Conservation (phyloP, 176 grass and related monocot genomes). For the Raddia guianensis region DNA sequence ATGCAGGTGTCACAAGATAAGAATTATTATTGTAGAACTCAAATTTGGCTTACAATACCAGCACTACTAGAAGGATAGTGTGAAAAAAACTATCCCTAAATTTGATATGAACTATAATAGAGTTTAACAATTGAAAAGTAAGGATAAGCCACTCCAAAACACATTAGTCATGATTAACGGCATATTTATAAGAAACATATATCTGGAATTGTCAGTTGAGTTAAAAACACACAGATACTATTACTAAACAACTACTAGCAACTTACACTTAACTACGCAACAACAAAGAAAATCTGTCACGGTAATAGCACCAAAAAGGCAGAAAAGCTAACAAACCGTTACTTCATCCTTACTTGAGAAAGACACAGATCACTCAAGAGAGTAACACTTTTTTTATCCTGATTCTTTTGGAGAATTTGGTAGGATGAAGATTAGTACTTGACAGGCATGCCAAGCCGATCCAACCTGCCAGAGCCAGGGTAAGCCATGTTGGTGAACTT, state of each 20-base stretch:
- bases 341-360: constrained; percentile 5
- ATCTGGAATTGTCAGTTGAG: not conserved
- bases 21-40: too few relatives aligned
- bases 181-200: not conserved
- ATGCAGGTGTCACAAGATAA: too few relatives aligned
- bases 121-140: too few relatives aligned
- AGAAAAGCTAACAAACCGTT: constrained; percentile 2
- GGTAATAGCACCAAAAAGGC: constrained; percentile 22
- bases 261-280: constrained; percentile 42
- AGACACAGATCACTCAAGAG: not conserved
- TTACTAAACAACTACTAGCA: constrained; percentile 32
- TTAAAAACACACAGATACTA: constrained; percentile 35
- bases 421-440: constrained; percentile 54
- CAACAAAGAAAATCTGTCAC: constrained; percentile 43
- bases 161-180: not conserved
- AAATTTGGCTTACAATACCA: too few relatives aligned
- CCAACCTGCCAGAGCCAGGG: constrained; percentile 68
- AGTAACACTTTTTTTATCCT: not conserved
- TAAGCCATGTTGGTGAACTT: constrained; percentile 81
- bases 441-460: constrained; percentile 76
- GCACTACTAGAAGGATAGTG: too few relatives aligned
- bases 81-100: too few relatives aligned
- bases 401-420: not conserved
- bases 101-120: too few relatives aligned
- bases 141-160: too few relatives aligned